Evolutionary conservation across 371 early-diverging fungal genomes (phyloP), one percentile per base, ranked within the genome.

Genomic region (Mortierella polycephala): DNA sequence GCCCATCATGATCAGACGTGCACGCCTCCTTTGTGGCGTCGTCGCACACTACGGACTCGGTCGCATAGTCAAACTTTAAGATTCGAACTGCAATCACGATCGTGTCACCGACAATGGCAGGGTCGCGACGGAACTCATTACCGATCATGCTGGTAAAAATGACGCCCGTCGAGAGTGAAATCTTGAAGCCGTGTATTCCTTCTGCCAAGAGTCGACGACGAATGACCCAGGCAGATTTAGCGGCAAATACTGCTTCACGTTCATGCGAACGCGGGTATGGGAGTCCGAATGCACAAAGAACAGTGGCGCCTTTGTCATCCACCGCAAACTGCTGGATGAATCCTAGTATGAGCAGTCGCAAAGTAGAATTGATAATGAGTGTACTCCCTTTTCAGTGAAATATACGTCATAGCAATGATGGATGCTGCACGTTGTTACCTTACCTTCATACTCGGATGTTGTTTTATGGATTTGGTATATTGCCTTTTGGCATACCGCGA

Each of bases 241-340:
- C 87, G 12, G 89, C 89, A 76, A 89, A 89, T n/a, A 85, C 70
- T 1, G 89, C 87, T 62, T 89, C 89, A 16, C 83, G 66, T 64
- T 89, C 89, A 42, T 89, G 89, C 5, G 89, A 89, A 7, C 84
- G 79, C 11, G 89, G 89, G 23, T 69, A 79, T 7, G 89, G 89
- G 2, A 89, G 71, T 0, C 89, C 89, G 76, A 89, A 89, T 1
- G 87, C 87, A 45, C 85, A 84, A 6, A 89, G 69, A 2, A 88
- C 18, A 2, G 89, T 89, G 2, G 89, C 89, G 2, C 89, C 87
- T 74, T 89, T 89, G 69, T 89, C 89, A 58, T 89, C 89, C 0
- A 89, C 84, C 5, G 89, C 89, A 73, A 89, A 89, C 63, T 89
- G 89, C 50, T 89, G 89, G 10, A 89, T 74, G 45, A 86, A 80